Conservation (phyloP, 306 rosid species). For the Sindora glabra region DNA sequence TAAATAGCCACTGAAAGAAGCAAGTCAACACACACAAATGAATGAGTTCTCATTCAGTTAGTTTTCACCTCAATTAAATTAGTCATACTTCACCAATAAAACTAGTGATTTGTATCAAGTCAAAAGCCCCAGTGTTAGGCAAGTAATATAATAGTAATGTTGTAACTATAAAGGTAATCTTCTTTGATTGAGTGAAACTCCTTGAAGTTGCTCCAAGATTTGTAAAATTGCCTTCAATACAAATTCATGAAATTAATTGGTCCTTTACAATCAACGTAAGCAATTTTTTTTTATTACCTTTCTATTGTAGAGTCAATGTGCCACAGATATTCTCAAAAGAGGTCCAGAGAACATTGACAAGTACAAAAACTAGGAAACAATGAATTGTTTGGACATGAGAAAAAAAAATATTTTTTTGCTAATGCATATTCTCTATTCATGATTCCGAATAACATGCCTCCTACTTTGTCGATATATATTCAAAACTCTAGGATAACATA, state of each 20-base stretch:
- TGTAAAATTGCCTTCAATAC: background rate
- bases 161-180: background rate
- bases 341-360: background rate
- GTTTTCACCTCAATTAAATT: conserved; percentile 4
- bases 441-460: background rate
- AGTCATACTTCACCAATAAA: background rate
- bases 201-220: background rate
- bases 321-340: background rate
- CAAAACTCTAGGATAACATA: background rate
- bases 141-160: background rate
- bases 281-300: background rate
- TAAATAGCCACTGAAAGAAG: conserved; percentile 78
- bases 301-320: background rate
- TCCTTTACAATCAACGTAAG: conserved; percentile 4
- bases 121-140: background rate
- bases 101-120: background rate
- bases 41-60: conserved; percentile 18
- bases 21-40: conserved; percentile 21
- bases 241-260: background rate
- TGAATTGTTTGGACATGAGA: background rate
- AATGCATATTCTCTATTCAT: background rate
- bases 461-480: background rate
- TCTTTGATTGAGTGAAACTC: background rate
- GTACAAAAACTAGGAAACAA: conserved; percentile 1
- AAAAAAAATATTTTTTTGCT: background rate